A percentile compares a stretch with the other conserved stretches of the same genome.
phyloP scores from a whole-genome alignment of 495 filamentous ascomycete species.

The Penicillium desertorum region DNA sequence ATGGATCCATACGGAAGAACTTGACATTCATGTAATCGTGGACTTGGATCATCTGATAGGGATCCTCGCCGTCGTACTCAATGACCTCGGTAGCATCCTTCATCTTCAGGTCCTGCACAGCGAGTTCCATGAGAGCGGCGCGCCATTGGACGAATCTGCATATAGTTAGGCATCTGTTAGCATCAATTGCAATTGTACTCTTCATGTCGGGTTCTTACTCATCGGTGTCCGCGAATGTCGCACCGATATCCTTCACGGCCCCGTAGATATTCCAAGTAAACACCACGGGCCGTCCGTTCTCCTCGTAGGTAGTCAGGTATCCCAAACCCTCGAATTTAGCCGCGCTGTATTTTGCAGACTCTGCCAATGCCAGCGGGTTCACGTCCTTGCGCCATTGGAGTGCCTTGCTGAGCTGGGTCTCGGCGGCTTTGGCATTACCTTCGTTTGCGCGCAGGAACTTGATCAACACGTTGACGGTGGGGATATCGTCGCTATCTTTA shows the following conservation, averaged over 20 bases:
- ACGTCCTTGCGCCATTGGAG: slow-evolving; percentile 75
- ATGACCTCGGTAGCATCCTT: slow-evolving; percentile 65
- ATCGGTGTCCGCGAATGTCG: slow-evolving; percentile 73
- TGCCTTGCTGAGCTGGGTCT: slow-evolving; percentile 72
- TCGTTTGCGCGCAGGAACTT: slow-evolving; percentile 90
- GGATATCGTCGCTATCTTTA: slow-evolving; percentile 57
- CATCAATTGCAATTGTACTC: not conserved
- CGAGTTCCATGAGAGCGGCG: slow-evolving; percentile 80
- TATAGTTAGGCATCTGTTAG: too few relatives aligned
- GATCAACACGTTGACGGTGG: slow-evolving; percentile 78
- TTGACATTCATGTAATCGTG: slow-evolving; percentile 85
- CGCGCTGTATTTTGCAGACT: slow-evolving; percentile 54
- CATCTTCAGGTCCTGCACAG: slow-evolving; percentile 67
- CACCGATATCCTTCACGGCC: slow-evolving; percentile 65
- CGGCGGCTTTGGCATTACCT: slow-evolving; percentile 67
- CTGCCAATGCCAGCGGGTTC: slow-evolving; percentile 44
- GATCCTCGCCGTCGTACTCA: slow-evolving; percentile 69
- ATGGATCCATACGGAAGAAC: slow-evolving; percentile 72
- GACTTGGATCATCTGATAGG: slow-evolving; percentile 84
- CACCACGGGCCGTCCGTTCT: slow-evolving; percentile 46
- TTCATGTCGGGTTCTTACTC: slow-evolving; percentile 54
- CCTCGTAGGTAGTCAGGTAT: slow-evolving; percentile 51
- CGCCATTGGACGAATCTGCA: slow-evolving; percentile 80
- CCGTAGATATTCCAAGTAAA: slow-evolving; percentile 89
- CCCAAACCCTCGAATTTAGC: slow-evolving; percentile 50